Conservation (phyloP, 768 basidiomycete genomes). For the Boletus reticulatus region DNA sequence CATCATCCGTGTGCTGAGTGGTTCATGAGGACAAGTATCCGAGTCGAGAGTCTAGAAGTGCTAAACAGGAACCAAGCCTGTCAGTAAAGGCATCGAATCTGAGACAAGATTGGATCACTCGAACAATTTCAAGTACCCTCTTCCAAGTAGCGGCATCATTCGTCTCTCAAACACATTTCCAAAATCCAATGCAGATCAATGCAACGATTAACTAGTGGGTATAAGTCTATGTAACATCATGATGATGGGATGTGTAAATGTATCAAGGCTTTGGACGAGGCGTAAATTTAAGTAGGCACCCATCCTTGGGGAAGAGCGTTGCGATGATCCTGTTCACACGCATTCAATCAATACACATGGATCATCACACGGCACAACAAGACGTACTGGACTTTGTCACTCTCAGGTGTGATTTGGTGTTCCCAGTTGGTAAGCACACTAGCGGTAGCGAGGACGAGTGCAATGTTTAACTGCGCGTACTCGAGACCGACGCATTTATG, state of each 20-base stretch:
- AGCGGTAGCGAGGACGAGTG: constrained; percentile 80
- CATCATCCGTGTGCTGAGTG: too few species aligned
- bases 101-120: too few species aligned
- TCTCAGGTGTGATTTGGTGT: constrained; percentile 77
- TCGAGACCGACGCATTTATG: constrained; percentile 92
- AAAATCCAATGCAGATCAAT: constrained; percentile 14
- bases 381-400: constrained; percentile 79
- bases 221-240: background rate
- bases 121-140: too few species aligned
- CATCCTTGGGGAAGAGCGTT: constrained; percentile 96
- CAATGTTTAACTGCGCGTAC: constrained; percentile 92
- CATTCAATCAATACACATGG: background rate
- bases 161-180: too few species aligned
- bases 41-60: too few species aligned
- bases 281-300: constrained; percentile 75
- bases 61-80: too few species aligned
- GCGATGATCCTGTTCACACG: constrained; percentile 70
- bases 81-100: too few species aligned
- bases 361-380: background rate
- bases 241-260: background rate
- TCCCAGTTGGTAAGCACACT: constrained; percentile 79
- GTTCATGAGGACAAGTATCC: too few species aligned
- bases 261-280: constrained; percentile 44
- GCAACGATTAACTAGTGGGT: constrained; percentile 11
- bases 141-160: too few species aligned